Base-by-base conservation (phyloP, 148 eudicot genomes). In the Linanthus parryae region DNA sequence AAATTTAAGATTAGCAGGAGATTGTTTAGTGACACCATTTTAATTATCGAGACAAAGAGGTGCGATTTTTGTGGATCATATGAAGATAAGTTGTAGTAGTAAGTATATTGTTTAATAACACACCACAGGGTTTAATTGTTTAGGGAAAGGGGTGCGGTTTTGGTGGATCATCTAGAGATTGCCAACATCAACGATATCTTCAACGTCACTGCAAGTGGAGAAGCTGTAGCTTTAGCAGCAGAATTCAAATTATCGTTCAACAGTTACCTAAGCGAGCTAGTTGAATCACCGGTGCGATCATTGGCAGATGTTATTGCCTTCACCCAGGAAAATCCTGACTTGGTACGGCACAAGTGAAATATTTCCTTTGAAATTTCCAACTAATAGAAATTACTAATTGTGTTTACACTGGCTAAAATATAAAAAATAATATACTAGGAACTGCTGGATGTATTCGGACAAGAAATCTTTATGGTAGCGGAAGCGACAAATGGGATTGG, bases 231-330 rank as follows among this genome's bases (percentile, higher is more conserved):
- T 29, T 48, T 69, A 69, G 5, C 36, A 4, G 54, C 58, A 11
- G 82, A 77, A 47, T 77, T 77, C 69, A 77, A 77, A 66, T 46
- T 69, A 6, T 57, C 74, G 0, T 59, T 73, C 7, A 54, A 39
- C 54, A 68, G 40, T 26, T 80, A 76, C 56, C 62, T 77, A 19
- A 52, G 54, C 23, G 66, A 59, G 22, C 72, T 83, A 17, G 73
- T 63, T 38, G 49, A 56, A 20, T 79, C 83, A n/a, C 83, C 81
- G 0, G 81, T 83, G 19, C 53, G 62, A 19, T 71, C 91, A 14
- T 39, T 79, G 27, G 72, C 83, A 23, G 83, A 77, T 12, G 57
- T 77, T 14, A 80, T 86, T n/a, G 76, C 80, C 48, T 86, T 86
- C 67, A 86, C 77, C 41, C 41, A 70, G 15, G 55, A 72, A n/a